A percentile compares a stretch with the other conserved stretches of the same genome.
phyloP scores from a whole-genome alignment of 257 asterid species.

The Marsdenia floribunda region DNA sequence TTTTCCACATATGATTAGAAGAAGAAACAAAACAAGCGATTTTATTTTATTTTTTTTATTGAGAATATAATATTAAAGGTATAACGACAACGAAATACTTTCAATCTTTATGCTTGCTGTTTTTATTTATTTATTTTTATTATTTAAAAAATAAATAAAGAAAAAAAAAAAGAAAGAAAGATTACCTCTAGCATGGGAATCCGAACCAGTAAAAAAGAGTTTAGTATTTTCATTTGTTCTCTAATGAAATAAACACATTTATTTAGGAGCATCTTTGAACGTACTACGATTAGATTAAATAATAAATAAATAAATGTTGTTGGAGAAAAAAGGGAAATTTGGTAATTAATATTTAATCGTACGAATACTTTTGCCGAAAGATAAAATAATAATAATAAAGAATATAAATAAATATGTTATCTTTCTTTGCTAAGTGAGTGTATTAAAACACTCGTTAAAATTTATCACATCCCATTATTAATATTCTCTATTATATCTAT shows the following conservation, averaged over 20 bases:
- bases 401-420: not conserved
- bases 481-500: too few relatives aligned
- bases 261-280: not conserved
- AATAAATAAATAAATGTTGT: too few relatives aligned
- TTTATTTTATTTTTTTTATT: not conserved
- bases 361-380: not conserved
- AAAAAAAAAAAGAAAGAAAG: too few relatives aligned
- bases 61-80: not conserved
- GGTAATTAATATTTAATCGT: not conserved
- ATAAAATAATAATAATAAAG: too few relatives aligned
- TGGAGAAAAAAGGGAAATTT: not conserved
- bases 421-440: too few relatives aligned
- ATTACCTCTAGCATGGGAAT: not conserved
- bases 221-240: not conserved
- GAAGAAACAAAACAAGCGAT: not conserved
- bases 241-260: not conserved
- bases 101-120: not conserved
- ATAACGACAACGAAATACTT: conserved; percentile 11
- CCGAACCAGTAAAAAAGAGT: not conserved
- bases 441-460: too few relatives aligned
- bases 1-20: not conserved
- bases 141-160: too few relatives aligned
- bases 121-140: not conserved
- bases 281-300: too few relatives aligned
- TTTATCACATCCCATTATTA: too few relatives aligned